Conservation (phyloP, 805 yeast species). For the Candida alai region DNA sequence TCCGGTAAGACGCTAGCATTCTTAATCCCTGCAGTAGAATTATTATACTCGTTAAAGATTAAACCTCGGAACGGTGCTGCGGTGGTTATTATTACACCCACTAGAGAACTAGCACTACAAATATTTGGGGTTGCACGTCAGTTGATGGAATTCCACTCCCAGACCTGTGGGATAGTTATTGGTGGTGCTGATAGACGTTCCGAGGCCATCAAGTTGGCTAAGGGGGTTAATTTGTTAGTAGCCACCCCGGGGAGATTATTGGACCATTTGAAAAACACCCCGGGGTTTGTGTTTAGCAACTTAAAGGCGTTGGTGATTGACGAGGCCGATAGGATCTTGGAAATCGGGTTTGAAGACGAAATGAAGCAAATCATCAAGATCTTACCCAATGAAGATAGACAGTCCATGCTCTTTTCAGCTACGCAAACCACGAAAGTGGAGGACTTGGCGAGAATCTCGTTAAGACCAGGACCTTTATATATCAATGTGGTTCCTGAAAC, state of each 20-base stretch:
- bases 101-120: constrained; percentile 96
- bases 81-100: constrained; percentile 92
- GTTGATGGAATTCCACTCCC: constrained; percentile 83
- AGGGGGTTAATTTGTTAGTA: constrained; percentile 89
- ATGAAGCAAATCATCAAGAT: constrained; percentile 95
- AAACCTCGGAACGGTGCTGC: constrained; percentile 99
- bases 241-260: constrained; percentile 98
- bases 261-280: constrained; percentile 95
- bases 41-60: constrained; percentile 83
- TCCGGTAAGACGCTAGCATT: constrained; percentile 98
- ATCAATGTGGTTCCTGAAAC: constrained; percentile 87
- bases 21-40: constrained; percentile 91
- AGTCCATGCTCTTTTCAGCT: constrained; percentile 97
- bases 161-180: constrained; percentile 93
- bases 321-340: constrained; percentile 97
- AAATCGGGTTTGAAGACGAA: constrained; percentile 98
- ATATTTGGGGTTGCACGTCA: constrained; percentile 98
- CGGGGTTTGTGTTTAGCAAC: constrained; percentile 91
- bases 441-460: constrained; percentile 93
- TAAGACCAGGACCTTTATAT: constrained; percentile 89
- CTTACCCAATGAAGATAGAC: constrained; percentile 89
- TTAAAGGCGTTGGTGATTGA: constrained; percentile 91
- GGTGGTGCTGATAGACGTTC: constrained; percentile 98
- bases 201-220: constrained; percentile 89
- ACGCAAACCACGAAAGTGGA: constrained; percentile 99